Base-by-base conservation (phyloP, 805 yeast genomes). In the Cyberlindnera subsufficiens region DNA sequence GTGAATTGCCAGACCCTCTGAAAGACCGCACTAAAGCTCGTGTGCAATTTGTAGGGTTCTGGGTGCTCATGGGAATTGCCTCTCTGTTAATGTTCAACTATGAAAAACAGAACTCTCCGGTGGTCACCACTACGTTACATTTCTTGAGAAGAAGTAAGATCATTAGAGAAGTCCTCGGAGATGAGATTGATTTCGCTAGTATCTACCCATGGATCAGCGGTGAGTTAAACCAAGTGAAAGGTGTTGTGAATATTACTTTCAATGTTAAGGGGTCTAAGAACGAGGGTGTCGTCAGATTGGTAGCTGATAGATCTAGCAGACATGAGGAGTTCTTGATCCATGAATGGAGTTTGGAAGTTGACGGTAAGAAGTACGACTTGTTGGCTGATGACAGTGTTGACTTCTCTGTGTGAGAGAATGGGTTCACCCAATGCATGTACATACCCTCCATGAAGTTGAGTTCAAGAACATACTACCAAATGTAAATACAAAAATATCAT, bases 151-250 rank as follows among this genome's bases (percentile, higher is more conserved):
- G 96, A 58, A 82, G 91, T 2, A 70, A 74, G 9, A 48, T 65
- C 35, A 89, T 89, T 10, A 71, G 78, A 42, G 77, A 75, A 19
- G 57, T 66, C 3, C 66, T 91, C 37, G 98, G 98, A 16, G 77
- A 75, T 37, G 80, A 85, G 55, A 85, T 91, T 49, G 79, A 79
- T 32, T 88, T 82, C 58, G 75, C 78, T 25, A 78, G 82, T 22
- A 65, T 84, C 30, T 76, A 82, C 68, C 98, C 99, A 5, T 93
- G 96, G 96, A 80, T 91, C 45, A 66, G 72, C 44, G 99, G 99
- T 11, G 77, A 79, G 36, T 68, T 93, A 50, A 88, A 90, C 53
- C 87, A 93, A 25, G 88, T 87, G 47, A 73, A 78, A 47, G 96
- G 96, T 20, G 69, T 75, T 16, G 84, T 93, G 33, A 84, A 91